Base-by-base conservation (phyloP, 1,139 yeast species). In the Spencermartinsiella ligniputridi region DNA sequence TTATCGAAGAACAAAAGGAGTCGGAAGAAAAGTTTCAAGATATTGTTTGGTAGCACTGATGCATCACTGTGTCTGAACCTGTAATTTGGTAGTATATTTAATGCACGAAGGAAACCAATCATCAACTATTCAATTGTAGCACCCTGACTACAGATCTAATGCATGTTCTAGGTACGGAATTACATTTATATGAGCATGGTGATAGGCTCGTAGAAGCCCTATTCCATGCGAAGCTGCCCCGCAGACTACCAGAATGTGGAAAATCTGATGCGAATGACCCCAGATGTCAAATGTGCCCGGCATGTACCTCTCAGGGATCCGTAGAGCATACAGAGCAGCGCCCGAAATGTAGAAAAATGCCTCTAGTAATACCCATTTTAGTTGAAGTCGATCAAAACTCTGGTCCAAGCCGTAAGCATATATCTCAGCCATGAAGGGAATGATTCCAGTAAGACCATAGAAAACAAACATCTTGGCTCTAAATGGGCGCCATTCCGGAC, bases 181-280 rank as follows among this genome's bases (percentile, higher is more conserved):
- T 11, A 45, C 43, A n/a, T 35, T 39, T 32, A 54, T 78, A 83
- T 45, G 77, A 71, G 52, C 73, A 35, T 54, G 68, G 43, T 69
- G 66, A 57, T 83, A 85, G 37, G 89, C 74, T 9, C 72, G 72
- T n/a, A 78, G 58, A 32, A 88, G 67, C 0, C 83, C 95, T 44
- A 58, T 69, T 66, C 84, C 79, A 64, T 89, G 97, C 50, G 84
- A 81, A 47, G 68, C 70, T 0, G 95, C 95, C 3, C 96, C 96
- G 5, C 81, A 55, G 0, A 89, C 92, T 2, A 90, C 96, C 58
- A 85, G 66, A 2, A 85, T 66, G 62, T 89, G 97, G 62, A 89
- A 89, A 18, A 89, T 76, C 61, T 90, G 97, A 62, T 89, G 97
- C 2, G 95, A 84, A 53, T 86, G 85, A 1, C 96, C 96, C 67